Conservation (phyloP, 768 basidiomycete genomes). For the Nidula microcarpa region DNA sequence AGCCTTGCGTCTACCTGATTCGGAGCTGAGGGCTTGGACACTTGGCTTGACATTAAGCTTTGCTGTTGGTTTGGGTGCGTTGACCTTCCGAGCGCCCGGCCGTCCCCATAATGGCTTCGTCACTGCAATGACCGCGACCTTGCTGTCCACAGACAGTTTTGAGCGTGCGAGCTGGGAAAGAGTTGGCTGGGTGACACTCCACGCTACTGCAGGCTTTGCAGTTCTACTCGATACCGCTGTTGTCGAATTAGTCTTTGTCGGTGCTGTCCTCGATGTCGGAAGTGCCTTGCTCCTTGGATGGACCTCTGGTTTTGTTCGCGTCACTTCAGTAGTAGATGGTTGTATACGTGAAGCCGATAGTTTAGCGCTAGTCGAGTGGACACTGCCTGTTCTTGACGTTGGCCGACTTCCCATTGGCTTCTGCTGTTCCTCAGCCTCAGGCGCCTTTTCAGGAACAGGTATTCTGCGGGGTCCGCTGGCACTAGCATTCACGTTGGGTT, state of each 20-base stretch:
- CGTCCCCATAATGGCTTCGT: constrained; percentile 10
- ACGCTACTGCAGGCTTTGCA: constrained; percentile 1
- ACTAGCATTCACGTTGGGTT: constrained; percentile 4
- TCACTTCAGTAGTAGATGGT: neutral
- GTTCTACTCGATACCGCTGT: neutral
- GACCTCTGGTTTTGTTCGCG: too few species aligned
- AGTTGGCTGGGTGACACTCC: constrained; percentile 20
- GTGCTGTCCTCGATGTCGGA: neutral
- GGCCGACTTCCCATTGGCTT: neutral
- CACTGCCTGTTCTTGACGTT: neutral
- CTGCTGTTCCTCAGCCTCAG: neutral
- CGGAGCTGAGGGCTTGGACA: too few species aligned
- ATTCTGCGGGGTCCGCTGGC: constrained; percentile 22
- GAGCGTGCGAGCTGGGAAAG: constrained; percentile 21
- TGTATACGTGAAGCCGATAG: neutral
- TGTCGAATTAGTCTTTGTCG: neutral
- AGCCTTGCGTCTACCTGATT: too few species aligned
- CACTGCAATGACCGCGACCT: neutral
- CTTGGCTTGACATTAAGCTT: constrained; percentile 11
- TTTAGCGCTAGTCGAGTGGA: neutral
- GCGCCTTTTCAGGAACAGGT: constrained; percentile 7
- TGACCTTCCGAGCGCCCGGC: constrained; percentile 6
- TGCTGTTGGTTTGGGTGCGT: constrained; percentile 5
- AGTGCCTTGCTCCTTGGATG: neutral
- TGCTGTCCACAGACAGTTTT: constrained; percentile 12